Evolutionary conservation across 2,329 filamentous ascomycete genomes (phyloP), one percentile per base, ranked within the genome.

Genomic region (Thelonectria discophora): DNA sequence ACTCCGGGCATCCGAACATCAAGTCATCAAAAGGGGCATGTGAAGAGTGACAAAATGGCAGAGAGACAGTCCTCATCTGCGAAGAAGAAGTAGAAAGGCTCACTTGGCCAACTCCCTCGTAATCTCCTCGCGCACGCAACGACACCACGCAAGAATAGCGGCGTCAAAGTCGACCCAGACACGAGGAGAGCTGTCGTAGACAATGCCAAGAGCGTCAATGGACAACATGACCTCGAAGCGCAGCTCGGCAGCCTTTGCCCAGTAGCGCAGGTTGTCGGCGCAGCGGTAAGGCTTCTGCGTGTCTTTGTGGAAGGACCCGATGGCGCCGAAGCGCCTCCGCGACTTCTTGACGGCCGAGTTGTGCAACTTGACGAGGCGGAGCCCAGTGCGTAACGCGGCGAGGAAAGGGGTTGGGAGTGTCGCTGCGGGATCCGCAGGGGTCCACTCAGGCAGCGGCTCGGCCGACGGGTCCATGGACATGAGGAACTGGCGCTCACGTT

Each of bases 171-270:
- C 86, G 53, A 85, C 81, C 94, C 94, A 97, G 12, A 88, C 88
- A 55, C 87, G 83, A 1, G 84, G 84, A 51, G 86, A 83, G 62
- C 84, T 89, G 72, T 89, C 90, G 73, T 94, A 90, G 20, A 97
- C 94, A 8, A 97, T 86, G 27, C 90, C 93, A 77, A 96, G 89
- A 20, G 94, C 92, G 72, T 97, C 93, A 55, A 97, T 84, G 65
- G 90, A 87, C 53, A 98, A 82, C 68, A 91, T 86, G 40, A 94
- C 86, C 78, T 98, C 95, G 89, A 94, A 99, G 57, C 95, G 88
- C 60, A 98, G 83, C 79, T 99, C 94, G 8, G 94, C 93, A 1
- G 94, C 95, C 80, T 99, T 99, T 78, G 91, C 86, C 94, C 95
- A 99, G 81, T 91, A 99, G 42, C 93, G 88, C 64, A 99, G 83